A percentile compares a stretch with the other conserved stretches of the same genome.
Evolutionary conservation across 1,284 basidiomycete genomes (phyloP).

Genomic region (Ustilago hordei): DNA sequence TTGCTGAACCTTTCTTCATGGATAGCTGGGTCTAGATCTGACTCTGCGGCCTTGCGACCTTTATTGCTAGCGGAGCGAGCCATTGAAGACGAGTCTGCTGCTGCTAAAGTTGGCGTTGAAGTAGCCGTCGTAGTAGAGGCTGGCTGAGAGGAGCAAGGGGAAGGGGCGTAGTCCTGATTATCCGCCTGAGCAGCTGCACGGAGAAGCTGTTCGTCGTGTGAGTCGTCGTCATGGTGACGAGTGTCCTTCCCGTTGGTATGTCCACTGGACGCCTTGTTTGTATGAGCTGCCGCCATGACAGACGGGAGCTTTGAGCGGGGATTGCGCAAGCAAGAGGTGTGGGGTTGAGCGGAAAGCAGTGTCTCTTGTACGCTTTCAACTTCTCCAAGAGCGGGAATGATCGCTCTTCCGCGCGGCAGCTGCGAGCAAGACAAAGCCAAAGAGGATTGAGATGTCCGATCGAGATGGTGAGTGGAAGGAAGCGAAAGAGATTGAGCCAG

Average conservation of each 20-base stretch:
- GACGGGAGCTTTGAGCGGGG: constrained; percentile 7
- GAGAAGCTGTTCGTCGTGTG: constrained; percentile 73
- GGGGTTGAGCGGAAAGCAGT: constrained; percentile 3
- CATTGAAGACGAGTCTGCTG: constrained; percentile 32
- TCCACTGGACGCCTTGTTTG: constrained; percentile 13
- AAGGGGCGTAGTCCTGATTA: constrained; percentile 22
- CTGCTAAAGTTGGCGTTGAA: not conserved
- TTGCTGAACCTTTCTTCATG: constrained; percentile 59
- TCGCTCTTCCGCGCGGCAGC: not conserved
- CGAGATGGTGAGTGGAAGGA: no score
- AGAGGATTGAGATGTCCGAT: no score
- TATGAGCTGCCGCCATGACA: constrained; percentile 21
- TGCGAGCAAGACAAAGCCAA: no score
- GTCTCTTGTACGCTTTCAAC: not conserved
- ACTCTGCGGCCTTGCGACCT: constrained; percentile 19
- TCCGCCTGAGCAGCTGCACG: constrained; percentile 45
- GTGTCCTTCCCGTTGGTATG: constrained; percentile 17
- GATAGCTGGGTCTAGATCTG: constrained; percentile 36
- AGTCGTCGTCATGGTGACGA: constrained; percentile 35
- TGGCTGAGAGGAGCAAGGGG: constrained; percentile 7
- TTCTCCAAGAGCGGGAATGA: not conserved
- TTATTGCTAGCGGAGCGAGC: constrained; percentile 18
- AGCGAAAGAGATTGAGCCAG: no score
- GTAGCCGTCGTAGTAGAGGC: constrained; percentile 6
- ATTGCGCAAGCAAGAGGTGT: not conserved